Conservation (phyloP, 1,139 yeast genomes). For the Suhomyces taliae region DNA sequence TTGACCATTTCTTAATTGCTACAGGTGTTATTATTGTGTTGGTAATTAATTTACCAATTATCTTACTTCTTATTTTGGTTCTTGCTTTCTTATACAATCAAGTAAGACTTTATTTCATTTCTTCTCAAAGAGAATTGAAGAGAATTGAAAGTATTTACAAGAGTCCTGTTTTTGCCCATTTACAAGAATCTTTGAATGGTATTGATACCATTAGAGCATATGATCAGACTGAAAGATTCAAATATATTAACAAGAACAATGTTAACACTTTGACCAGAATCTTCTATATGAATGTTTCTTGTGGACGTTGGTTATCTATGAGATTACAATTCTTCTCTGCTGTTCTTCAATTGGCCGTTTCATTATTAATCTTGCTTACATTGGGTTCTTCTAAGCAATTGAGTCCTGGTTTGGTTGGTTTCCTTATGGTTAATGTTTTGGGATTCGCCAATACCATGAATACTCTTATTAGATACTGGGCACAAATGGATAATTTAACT, state of each 20-base stretch:
- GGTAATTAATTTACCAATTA: constrained; percentile 33
- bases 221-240: constrained; percentile 30
- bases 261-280: constrained; percentile 24
- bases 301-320: constrained; percentile 42
- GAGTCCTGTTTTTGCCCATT: constrained; percentile 37
- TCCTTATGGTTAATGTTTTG: constrained; percentile 29
- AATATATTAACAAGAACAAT: constrained; percentile 19
- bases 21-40: constrained; percentile 29
- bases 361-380: constrained; percentile 27
- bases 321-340: constrained; percentile 39
- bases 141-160: constrained; percentile 33
- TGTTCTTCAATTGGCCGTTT: constrained; percentile 28
- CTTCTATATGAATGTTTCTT: constrained; percentile 23
- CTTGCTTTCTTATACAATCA: constrained; percentile 29
- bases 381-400: constrained; percentile 22
- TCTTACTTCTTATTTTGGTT: constrained; percentile 27
- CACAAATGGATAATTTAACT: constrained; percentile 27
- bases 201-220: constrained; percentile 39
- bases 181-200: constrained; percentile 41
- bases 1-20: constrained; percentile 24
- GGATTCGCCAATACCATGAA: constrained; percentile 24
- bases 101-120: constrained; percentile 30
- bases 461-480: constrained; percentile 27
- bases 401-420: constrained; percentile 29
- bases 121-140: constrained; percentile 40